A percentile compares a stretch with the other conserved stretches of the same genome.
These are phyloP conservation scores for Plasmopara muralis DNA, from an alignment of 352 stramenopile genomes.

Conservation along the genomic window DNA sequence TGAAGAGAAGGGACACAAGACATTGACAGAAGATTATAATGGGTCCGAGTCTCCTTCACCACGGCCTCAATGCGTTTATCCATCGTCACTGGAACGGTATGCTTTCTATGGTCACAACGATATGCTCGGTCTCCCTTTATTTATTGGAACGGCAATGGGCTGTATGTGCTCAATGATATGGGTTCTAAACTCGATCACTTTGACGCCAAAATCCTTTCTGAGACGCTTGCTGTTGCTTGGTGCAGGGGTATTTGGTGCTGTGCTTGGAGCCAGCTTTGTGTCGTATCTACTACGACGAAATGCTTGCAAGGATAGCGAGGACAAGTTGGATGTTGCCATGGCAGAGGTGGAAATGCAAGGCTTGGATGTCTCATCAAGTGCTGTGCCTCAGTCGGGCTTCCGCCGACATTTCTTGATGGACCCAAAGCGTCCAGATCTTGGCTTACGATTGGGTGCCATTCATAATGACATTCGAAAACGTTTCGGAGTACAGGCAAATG, in stretches of 20 bases:
- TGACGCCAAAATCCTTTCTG: constrained; percentile 30
- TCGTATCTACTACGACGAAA: constrained; percentile 9
- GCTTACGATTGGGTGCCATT: constrained; percentile 21
- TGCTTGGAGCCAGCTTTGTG: constrained; percentile 23
- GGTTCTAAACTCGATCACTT: constrained; percentile 22
- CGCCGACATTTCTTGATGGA: constrained; percentile 31
- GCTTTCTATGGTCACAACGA: constrained; percentile 31
- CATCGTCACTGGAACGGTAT: constrained; percentile 19
- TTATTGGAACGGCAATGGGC: constrained; percentile 27
- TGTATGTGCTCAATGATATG: constrained; percentile 26
- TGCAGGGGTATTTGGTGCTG: constrained; percentile 20
- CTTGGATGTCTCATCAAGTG: constrained; percentile 30
- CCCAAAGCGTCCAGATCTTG: constrained; percentile 35
- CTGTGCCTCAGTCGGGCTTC: constrained; percentile 27
- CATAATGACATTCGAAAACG: constrained; percentile 47
- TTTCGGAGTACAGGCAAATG: constrained; percentile 35
- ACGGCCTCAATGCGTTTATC: constrained; percentile 37
- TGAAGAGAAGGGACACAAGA: constrained; percentile 23
- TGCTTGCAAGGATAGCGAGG: constrained; percentile 1
- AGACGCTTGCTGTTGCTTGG: constrained; percentile 31
- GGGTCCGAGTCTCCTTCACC: constrained; percentile 20
- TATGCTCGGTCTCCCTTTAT: constrained; percentile 28
- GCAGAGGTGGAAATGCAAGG: constrained; percentile 34
- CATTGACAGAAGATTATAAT: constrained; percentile 29
- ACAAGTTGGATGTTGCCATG: constrained; percentile 22